These are phyloP conservation scores for Lactuca saligna DNA, from an alignment of 129 eudicot species.

Conservation along the genomic window DNA sequence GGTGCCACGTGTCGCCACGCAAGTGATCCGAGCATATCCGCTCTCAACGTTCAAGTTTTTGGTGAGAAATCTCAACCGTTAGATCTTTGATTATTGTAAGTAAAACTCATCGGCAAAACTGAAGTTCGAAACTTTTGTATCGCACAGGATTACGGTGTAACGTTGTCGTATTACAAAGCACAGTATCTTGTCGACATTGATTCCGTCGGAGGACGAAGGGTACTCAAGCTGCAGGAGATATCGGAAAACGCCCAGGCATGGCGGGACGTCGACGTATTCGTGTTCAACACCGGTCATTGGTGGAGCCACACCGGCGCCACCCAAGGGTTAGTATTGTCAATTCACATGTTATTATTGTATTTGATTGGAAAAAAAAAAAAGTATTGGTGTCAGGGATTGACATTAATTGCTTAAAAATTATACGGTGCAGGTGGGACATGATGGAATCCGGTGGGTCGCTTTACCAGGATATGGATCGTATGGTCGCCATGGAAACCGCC, in stretches of 20 bases:
- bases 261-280: constrained; percentile 64
- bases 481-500: constrained; percentile 67
- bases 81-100: neutral
- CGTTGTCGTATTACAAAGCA: constrained; percentile 68
- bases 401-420: neutral
- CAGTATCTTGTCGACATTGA: constrained; percentile 87
- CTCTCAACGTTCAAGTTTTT: constrained; percentile 63
- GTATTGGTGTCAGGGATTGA: constrained; percentile 6
- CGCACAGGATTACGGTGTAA: constrained; percentile 72
- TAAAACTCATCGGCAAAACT: constrained; percentile 3
- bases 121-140: neutral
- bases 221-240: constrained; percentile 73
- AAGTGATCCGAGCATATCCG: constrained; percentile 58
- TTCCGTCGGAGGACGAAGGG: constrained; percentile 52
- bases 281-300: constrained; percentile 93
- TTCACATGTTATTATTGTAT: neutral
- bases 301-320: constrained; percentile 79
- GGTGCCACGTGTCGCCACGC: constrained; percentile 57
- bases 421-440: constrained; percentile 73
- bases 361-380: neutral
- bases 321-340: constrained; percentile 57
- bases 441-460: constrained; percentile 66
- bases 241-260: constrained; percentile 68
- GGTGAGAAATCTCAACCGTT: constrained; percentile 36
- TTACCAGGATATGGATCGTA: constrained; percentile 79